Evolutionary conservation across 352 stramenopile species (phyloP).

Genomic region (Globisporangium viniferum): DNA sequence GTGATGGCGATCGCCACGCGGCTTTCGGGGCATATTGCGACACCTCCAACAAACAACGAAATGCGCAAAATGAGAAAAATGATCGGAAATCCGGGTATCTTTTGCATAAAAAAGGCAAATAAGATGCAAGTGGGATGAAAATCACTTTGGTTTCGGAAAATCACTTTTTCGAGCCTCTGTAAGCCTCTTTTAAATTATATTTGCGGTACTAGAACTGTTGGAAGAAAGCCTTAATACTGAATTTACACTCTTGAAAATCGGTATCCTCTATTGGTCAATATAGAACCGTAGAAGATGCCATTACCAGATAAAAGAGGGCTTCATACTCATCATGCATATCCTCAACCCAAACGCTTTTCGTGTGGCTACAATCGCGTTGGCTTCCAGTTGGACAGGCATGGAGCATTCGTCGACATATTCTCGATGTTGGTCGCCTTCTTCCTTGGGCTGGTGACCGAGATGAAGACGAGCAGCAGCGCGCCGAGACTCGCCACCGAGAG

Average conservation of each 20-base stretch:
- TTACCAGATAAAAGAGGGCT: not conserved
- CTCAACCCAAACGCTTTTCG: not conserved
- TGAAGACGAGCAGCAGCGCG: conserved; percentile 34
- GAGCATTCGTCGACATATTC: not conserved
- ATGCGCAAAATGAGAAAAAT: conserved; percentile 8
- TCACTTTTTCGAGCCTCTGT: not conserved
- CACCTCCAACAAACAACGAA: not conserved
- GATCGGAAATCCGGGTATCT: conserved; percentile 1
- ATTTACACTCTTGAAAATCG: not conserved
- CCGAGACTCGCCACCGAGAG: conserved; percentile 36
- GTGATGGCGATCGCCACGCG: not conserved
- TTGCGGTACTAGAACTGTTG: not conserved
- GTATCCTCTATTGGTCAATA: not conserved
- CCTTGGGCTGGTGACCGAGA: conserved; percentile 22
- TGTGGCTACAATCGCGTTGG: not conserved
- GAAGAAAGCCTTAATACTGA: not conserved
- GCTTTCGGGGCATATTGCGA: not conserved
- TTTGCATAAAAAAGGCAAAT: conserved; percentile 4
- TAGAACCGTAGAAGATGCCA: too few species aligned
- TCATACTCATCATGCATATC: not conserved
- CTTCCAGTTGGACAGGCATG: not conserved
- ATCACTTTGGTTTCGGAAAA: not conserved
- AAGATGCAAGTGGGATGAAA: not conserved
- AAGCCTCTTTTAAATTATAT: not conserved
- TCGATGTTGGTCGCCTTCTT: not conserved